phyloP scores from a whole-genome alignment of 441 rosid genomes.

The Melastoma candidum region DNA sequence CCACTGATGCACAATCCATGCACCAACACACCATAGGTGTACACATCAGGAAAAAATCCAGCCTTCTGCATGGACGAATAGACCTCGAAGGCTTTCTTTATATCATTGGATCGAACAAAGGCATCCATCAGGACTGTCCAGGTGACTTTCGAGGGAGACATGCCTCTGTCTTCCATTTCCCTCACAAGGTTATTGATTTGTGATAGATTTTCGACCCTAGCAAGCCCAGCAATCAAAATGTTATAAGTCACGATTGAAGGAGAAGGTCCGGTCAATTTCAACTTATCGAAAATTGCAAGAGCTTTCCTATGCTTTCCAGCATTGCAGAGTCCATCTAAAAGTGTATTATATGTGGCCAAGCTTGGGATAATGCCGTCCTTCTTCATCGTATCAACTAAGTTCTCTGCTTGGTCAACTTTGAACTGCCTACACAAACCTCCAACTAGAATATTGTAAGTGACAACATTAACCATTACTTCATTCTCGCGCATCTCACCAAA shows the following conservation, averaged over 20 bases:
- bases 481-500: constrained; percentile 65
- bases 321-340: constrained; percentile 51
- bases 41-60: constrained; percentile 54
- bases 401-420: constrained; percentile 44
- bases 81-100: constrained; percentile 53
- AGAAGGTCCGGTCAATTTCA: constrained; percentile 45
- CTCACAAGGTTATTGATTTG: constrained; percentile 36
- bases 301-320: constrained; percentile 38
- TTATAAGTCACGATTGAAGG: constrained; percentile 55
- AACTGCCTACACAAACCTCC: constrained; percentile 43
- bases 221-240: constrained; percentile 39
- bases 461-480: constrained; percentile 49
- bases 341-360: constrained; percentile 41
- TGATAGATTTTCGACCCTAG: constrained; percentile 33
- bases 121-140: constrained; percentile 55
- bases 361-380: constrained; percentile 40
- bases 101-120: constrained; percentile 29
- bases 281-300: constrained; percentile 28
- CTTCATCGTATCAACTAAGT: constrained; percentile 37
- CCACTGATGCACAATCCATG: constrained; percentile 67
- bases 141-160: constrained; percentile 24
- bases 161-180: constrained; percentile 81
- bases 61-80: constrained; percentile 41
- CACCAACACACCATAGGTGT: constrained; percentile 47
- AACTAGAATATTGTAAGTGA: constrained; percentile 52